Evolutionary conservation across 352 stramenopile species (phyloP), one percentile per base, ranked within the genome.

Genomic region (Phytopythium ostracodes): DNA sequence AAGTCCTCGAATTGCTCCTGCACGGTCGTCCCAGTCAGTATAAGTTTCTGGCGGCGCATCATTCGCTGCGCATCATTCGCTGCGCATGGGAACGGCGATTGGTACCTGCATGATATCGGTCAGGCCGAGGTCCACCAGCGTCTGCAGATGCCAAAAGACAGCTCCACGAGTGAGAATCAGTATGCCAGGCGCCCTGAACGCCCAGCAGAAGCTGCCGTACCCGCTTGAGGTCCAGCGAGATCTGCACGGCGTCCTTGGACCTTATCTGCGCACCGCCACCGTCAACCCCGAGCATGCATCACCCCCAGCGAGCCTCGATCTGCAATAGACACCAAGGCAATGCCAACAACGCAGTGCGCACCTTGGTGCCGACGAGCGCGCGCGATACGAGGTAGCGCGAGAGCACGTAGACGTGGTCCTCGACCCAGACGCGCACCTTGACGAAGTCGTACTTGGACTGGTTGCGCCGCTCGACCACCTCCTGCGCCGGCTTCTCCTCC

Each of bases 371-470:
- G 38, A 96, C 86, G 36, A 96, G 74, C 60, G 87, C 84, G 47
- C 87, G 83, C 29, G 80, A 96, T 60, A 96, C 72, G 56, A 96
- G 61, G 62, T 96, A 96, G 50, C 87, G 75, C 59, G 87, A 96
- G 50, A 96, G 71, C 55, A 96, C 87, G 77, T 96, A 96, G 43
- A 94, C 86, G 57, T 96, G 87, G 73, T 96, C 87, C 60, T 91
- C 80, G 49, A 96, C 84, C 87, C 87, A 96, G 53, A 96, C 87
- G 63, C 87, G 87, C 64, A 96, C 87, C 70, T 94, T 96, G 62
- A 96, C 81, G 58, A 94, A 96, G 62, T 96, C 87, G 69, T 96
- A 96, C 66, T 96, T 96, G 38, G 84, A 94, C 70, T 96, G 84
- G 69, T 96, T 96, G 29, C 84, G 77, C 68, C 88, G 91, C 44